phyloP scores from a whole-genome alignment of 2,329 filamentous ascomycete species.

The Talaromyces sp. region DNA sequence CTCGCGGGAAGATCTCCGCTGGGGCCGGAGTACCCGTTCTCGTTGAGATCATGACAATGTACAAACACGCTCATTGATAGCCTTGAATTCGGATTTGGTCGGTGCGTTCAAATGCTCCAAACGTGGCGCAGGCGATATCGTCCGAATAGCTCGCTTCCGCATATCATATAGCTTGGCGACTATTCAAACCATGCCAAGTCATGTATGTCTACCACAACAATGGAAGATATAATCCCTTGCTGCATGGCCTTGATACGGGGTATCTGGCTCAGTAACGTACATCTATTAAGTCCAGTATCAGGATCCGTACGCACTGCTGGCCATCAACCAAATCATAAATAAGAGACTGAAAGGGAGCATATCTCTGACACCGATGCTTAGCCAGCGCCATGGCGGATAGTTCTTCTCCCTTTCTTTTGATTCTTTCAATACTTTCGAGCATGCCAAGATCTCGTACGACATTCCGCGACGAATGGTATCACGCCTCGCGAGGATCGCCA shows the following conservation, averaged over 20 bases:
- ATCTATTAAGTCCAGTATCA: background rate
- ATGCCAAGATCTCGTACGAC: slow-evolving; percentile 9
- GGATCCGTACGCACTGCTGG: background rate
- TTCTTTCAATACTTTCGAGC: background rate
- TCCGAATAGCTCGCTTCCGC: background rate
- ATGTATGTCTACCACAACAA: background rate
- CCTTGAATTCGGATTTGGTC: background rate
- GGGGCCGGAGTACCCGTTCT: background rate
- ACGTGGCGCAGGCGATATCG: background rate
- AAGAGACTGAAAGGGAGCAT: background rate
- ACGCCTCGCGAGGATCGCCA: background rate
- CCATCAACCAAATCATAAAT: background rate
- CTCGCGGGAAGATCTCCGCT: background rate
- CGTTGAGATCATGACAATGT: background rate
- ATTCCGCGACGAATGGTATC: slow-evolving; percentile 7
- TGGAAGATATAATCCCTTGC: background rate
- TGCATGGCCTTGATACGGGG: background rate
- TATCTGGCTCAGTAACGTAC: background rate
- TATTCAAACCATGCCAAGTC: background rate
- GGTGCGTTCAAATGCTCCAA: background rate
- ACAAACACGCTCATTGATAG: background rate
- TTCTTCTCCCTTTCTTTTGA: background rate
- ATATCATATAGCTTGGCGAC: background rate
- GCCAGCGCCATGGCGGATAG: background rate
- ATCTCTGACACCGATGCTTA: background rate